Evolutionary conservation across 78 protist genomes (phyloP).

Genomic region (Polysphondylium violaceum): DNA sequence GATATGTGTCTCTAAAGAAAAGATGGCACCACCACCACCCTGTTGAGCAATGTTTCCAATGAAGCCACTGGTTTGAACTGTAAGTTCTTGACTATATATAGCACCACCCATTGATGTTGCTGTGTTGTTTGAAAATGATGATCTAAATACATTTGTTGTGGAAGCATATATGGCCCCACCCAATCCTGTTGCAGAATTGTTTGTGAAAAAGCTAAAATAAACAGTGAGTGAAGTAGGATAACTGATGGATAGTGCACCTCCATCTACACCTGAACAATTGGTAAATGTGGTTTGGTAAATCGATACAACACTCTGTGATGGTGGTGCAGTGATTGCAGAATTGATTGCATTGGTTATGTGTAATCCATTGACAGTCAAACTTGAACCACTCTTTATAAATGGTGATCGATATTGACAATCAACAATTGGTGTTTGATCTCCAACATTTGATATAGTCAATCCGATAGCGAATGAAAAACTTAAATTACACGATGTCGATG

Average conservation of each 20-base stretch:
- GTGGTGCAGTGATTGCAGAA: background rate
- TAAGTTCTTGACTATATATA: background rate
- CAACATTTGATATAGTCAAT: no score
- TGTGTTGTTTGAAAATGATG: background rate
- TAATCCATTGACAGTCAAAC: background rate
- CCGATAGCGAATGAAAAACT: no score
- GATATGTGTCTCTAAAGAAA: background rate
- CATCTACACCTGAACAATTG: conserved; percentile 18
- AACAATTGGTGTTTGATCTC: background rate
- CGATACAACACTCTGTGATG: background rate
- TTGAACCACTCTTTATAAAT: background rate
- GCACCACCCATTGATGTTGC: conserved; percentile 39
- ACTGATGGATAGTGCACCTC: conserved; percentile 20
- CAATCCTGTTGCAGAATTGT: background rate
- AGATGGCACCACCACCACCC: conserved; percentile 32
- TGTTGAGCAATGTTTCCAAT: background rate
- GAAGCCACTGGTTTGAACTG: background rate
- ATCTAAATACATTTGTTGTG: background rate
- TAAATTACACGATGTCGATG: no score
- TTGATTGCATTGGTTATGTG: background rate
- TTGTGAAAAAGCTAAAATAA: background rate
- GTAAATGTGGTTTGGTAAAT: background rate
- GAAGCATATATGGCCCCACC: conserved; percentile 39
- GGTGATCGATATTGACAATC: conserved; percentile 14
- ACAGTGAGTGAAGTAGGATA: conserved; percentile 44